phyloP scores from a whole-genome alignment of 352 stramenopile species.

The Phytophthora melonis region DNA sequence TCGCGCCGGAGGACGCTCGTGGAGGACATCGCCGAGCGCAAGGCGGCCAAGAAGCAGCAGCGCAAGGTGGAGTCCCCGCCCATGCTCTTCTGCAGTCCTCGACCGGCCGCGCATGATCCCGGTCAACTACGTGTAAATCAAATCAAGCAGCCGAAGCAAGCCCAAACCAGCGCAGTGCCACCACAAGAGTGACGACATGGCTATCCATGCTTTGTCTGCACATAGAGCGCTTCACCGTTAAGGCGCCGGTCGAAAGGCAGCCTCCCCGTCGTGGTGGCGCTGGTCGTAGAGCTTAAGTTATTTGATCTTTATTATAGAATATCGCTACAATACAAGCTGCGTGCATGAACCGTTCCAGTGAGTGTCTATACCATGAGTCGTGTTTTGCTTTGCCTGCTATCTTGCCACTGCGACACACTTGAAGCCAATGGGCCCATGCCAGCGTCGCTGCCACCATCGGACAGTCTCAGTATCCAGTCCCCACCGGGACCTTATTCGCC shows the following conservation, averaged over 20 bases:
- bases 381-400: conserved; percentile 5
- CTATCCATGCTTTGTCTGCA: too few species aligned
- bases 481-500: conserved; percentile 16
- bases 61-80: conserved; percentile 37
- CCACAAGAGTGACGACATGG: too few species aligned
- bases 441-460: conserved; percentile 1
- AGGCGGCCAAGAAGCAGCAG: conserved; percentile 45
- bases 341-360: conserved; percentile 15
- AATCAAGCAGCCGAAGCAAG: neutral
- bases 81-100: conserved; percentile 46
- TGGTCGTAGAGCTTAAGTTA: conserved; percentile 33
- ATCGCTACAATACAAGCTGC: conserved; percentile 31
- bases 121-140: conserved; percentile 55
- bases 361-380: neutral
- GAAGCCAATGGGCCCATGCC: conserved; percentile 8
- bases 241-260: conserved; percentile 6
- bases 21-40: conserved; percentile 49
- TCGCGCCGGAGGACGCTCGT: conserved; percentile 59
- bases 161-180: conserved; percentile 1
- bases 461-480: conserved; percentile 12
- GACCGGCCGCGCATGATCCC: conserved; percentile 55
- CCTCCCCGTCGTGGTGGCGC: too few species aligned
- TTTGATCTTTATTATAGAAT: conserved; percentile 37
- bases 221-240: conserved; percentile 5
- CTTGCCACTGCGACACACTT: conserved; percentile 6